Percentiles rank a stretch among this genome's conserved stretches.
Evolutionary conservation across 225 moss, liverwort and hornwort species (phyloP).

Genomic region (Asterella californica): DNA sequence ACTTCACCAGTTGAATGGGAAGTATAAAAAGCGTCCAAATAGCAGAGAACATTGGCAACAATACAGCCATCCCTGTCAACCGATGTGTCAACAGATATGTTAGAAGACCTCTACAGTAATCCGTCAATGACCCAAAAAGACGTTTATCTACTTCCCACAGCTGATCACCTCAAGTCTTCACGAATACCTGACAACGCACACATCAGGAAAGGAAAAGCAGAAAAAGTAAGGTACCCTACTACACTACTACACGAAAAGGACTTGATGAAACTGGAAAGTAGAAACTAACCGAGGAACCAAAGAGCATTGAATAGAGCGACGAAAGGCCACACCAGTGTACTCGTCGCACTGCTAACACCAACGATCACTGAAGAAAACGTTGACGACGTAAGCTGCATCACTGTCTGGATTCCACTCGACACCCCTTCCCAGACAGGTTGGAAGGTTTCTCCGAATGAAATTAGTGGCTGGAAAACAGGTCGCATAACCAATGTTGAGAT

Average conservation of each 20-base stretch:
- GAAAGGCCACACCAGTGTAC: constrained; percentile 65
- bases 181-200: not conserved
- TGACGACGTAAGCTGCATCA: constrained; percentile 50
- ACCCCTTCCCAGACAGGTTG: constrained; percentile 62
- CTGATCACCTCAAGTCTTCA: not conserved
- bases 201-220: not conserved
- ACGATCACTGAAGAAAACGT: constrained; percentile 38
- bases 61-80: constrained; percentile 49
- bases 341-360: constrained; percentile 45
- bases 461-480: constrained; percentile 65
- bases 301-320: constrained; percentile 48
- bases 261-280: not conserved
- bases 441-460: constrained; percentile 51
- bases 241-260: not conserved
- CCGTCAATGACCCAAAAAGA: not conserved
- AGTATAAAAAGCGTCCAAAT: constrained; percentile 55
- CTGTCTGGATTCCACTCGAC: constrained; percentile 44
- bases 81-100: not conserved
- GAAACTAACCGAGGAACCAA: constrained; percentile 60
- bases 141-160: not conserved
- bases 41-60: constrained; percentile 62
- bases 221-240: not conserved
- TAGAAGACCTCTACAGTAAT: not conserved
- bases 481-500: constrained; percentile 58
- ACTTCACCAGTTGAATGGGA: constrained; percentile 60